Conservation (phyloP, 345 rosid species). For the Aegle marmelos region DNA sequence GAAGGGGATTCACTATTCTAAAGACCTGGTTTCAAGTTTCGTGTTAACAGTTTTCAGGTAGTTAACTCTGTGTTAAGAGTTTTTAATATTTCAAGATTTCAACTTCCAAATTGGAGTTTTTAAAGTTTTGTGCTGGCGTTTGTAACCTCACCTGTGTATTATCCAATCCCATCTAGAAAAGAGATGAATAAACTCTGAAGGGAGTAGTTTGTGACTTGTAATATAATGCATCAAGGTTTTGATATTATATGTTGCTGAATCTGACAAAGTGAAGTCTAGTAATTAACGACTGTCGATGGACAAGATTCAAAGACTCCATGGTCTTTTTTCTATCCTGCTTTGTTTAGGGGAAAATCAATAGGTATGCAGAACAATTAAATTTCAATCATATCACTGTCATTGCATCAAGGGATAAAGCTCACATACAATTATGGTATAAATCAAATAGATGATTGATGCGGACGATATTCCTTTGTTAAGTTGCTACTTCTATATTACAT, state of each 20-base stretch:
- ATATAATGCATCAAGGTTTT: too few species aligned
- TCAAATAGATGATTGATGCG: not conserved
- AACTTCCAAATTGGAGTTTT: not conserved
- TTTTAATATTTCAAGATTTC: too few species aligned
- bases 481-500: constrained; percentile 3
- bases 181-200: too few species aligned
- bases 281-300: not conserved
- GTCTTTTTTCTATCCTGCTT: not conserved
- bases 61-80: too few species aligned
- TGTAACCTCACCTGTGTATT: not conserved
- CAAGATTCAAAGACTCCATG: not conserved
- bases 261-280: too few species aligned
- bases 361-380: not conserved
- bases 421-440: not conserved
- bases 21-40: too few species aligned
- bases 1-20: too few species aligned
- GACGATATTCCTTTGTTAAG: not conserved
- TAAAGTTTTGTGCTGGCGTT: not conserved
- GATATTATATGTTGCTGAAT: too few species aligned
- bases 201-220: too few species aligned
- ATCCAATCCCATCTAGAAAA: too few species aligned
- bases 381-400: not conserved
- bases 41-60: too few species aligned
- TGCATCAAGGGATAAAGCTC: not conserved
- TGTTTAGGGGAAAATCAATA: not conserved